These are phyloP conservation scores for Fusarium albidum DNA, from an alignment of 2,329 filamentous ascomycete genomes.

Conservation along the genomic window DNA sequence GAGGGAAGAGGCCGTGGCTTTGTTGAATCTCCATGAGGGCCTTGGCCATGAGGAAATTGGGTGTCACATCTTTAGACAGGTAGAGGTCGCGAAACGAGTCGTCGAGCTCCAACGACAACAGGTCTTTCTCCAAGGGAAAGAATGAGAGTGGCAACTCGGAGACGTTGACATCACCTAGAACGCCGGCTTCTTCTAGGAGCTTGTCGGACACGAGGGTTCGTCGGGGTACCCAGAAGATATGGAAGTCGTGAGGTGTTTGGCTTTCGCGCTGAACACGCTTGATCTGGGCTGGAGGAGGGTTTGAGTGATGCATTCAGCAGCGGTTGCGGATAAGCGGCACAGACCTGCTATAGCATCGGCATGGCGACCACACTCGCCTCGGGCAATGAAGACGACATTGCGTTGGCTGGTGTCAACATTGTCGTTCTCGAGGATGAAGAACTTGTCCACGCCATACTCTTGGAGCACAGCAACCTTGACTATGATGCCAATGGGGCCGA, in stretches of 20 bases:
- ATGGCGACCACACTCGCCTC: constrained; percentile 87
- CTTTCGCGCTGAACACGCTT: constrained; percentile 88
- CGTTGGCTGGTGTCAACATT: constrained; percentile 95
- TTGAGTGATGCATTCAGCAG: constrained; percentile 11
- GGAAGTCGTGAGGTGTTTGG: constrained; percentile 93
- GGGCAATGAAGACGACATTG: constrained; percentile 92
- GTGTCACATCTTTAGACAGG: constrained; percentile 87
- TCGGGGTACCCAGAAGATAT: constrained; percentile 94
- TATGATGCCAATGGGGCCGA: constrained; percentile 87
- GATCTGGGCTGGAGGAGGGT: constrained; percentile 77
- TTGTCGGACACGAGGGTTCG: constrained; percentile 91
- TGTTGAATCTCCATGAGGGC: constrained; percentile 95
- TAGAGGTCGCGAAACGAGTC: constrained; percentile 89
- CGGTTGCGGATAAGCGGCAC: constrained; percentile 37
- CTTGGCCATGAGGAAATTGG: constrained; percentile 87
- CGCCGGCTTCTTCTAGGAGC: constrained; percentile 89
- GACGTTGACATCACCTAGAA: constrained; percentile 91
- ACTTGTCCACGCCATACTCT: constrained; percentile 97
- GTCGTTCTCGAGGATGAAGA: constrained; percentile 95
- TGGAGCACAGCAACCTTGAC: constrained; percentile 96
- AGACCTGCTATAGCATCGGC: constrained; percentile 89
- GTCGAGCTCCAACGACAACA: constrained; percentile 89
- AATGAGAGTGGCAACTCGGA: constrained; percentile 89
- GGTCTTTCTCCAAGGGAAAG: constrained; percentile 88
- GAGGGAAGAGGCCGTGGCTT: constrained; percentile 90